These are phyloP conservation scores for Trichoderma polysporum DNA, from an alignment of 2,329 filamentous ascomycete species.

Conservation along the genomic window DNA sequence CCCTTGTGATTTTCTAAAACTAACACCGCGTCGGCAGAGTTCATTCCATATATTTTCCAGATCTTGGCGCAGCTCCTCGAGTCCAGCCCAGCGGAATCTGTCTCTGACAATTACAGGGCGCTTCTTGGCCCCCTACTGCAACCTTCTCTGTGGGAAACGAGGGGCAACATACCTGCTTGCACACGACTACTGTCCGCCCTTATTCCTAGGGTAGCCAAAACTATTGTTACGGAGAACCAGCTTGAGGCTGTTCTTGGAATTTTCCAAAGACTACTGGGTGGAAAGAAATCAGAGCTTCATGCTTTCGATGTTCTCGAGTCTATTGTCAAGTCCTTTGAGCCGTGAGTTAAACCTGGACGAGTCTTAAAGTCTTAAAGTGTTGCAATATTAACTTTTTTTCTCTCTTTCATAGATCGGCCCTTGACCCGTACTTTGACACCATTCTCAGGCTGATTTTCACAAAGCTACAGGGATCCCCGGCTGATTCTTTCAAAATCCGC, in stretches of 20 bases:
- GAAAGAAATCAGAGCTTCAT: conserved; percentile 80
- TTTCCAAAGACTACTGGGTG: conserved; percentile 83
- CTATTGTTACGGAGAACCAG: conserved; percentile 76
- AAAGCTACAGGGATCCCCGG: conserved; percentile 63
- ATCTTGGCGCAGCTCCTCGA: conserved; percentile 89
- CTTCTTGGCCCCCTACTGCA: conserved; percentile 76
- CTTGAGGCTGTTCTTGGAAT: conserved; percentile 88
- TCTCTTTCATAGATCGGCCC: conserved; percentile 47
- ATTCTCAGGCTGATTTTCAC: conserved; percentile 82
- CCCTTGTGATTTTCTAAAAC: neutral
- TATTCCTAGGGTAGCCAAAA: conserved; percentile 71
- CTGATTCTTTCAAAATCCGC: conserved; percentile 80
- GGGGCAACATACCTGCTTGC: conserved; percentile 89
- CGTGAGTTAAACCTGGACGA: conserved; percentile 47
- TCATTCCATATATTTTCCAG: conserved; percentile 95
- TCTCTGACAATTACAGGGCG: conserved; percentile 78
- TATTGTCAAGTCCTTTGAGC: conserved; percentile 69
- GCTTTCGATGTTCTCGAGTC: conserved; percentile 89
- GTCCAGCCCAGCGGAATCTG: conserved; percentile 72
- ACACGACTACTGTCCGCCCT: conserved; percentile 82
- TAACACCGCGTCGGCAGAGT: conserved; percentile 58
- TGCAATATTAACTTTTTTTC: neutral
- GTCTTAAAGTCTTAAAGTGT: neutral
- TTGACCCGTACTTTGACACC: conserved; percentile 75
- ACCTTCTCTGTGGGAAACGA: conserved; percentile 84